These are phyloP conservation scores for Russula brevipes DNA, from an alignment of 768 basidiomycete genomes.

Conservation along the genomic window DNA sequence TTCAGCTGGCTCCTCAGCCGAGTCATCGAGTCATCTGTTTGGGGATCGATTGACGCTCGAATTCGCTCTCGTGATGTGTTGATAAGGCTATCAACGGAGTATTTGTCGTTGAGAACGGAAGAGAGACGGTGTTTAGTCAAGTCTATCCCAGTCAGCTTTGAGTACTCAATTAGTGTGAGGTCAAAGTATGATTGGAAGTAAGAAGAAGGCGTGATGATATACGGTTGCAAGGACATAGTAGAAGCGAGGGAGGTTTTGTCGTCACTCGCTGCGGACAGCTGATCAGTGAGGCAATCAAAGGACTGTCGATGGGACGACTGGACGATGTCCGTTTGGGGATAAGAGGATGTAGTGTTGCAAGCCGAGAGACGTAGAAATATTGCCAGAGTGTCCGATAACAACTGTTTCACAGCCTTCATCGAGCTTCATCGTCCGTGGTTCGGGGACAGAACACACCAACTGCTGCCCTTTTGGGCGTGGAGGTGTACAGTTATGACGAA, in stretches of 20 bases:
- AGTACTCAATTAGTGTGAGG: not conserved
- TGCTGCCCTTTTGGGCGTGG: too few relatives aligned
- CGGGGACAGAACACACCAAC: too few relatives aligned
- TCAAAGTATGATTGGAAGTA: constrained; percentile 7
- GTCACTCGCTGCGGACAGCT: not conserved
- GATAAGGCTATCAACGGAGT: not conserved
- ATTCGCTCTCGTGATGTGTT: not conserved
- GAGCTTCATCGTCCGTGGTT: not conserved
- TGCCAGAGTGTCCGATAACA: not conserved
- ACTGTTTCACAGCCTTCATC: not conserved
- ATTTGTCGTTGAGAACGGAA: not conserved
- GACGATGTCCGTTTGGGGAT: not conserved
- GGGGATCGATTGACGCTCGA: not conserved
- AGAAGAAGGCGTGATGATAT: not conserved
- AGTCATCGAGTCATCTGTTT: not conserved
- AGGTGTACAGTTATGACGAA: too few relatives aligned
- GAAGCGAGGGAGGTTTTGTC: not conserved
- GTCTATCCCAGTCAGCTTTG: constrained; percentile 1
- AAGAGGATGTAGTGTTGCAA: not conserved
- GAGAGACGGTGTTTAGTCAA: not conserved
- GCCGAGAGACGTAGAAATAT: not conserved
- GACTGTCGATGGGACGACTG: not conserved
- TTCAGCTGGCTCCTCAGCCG: not conserved
- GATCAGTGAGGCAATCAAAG: not conserved
- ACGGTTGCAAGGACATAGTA: not conserved